Evolutionary conservation across 352 stramenopile species (phyloP).

Genomic region (Phytophthora cryptogea): DNA sequence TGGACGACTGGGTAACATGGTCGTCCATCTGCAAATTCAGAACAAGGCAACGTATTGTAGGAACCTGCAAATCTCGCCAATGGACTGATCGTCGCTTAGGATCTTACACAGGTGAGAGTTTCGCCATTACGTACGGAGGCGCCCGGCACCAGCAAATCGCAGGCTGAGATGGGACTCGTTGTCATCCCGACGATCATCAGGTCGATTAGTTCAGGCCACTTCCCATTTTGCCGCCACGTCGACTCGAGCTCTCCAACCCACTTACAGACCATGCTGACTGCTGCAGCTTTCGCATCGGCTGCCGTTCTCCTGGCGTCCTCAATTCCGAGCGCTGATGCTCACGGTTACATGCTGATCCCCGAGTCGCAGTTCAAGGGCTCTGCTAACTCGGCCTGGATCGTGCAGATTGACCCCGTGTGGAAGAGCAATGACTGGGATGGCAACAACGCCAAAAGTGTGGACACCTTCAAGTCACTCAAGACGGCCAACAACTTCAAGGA

Average conservation of each 20-base stretch:
- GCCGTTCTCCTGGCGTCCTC: conserved; percentile 25
- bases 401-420: conserved; percentile 40
- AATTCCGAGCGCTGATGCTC: conserved; percentile 23
- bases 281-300: conserved; percentile 24
- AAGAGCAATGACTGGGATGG: conserved; percentile 35
- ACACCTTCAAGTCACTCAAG: conserved; percentile 31
- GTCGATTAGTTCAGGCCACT: conserved; percentile 10
- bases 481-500: conserved; percentile 38
- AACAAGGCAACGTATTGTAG: not conserved
- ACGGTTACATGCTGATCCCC: conserved; percentile 43
- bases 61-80: not conserved
- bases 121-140: conserved; percentile 10
- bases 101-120: conserved; percentile 10
- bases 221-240: conserved; percentile 12
- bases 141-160: conserved; percentile 3
- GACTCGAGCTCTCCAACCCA: conserved; percentile 3
- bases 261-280: conserved; percentile 19
- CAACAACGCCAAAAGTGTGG: conserved; percentile 37
- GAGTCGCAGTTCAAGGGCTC: conserved; percentile 40
- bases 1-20: not conserved
- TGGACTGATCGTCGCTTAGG: not conserved
- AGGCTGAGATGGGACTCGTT: not conserved
- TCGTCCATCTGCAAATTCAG: not conserved
- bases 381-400: conserved; percentile 36
- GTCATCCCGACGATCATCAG: not conserved